phyloP scores from a whole-genome alignment of 2,329 filamentous ascomycete genomes.

The Sporothrix protearum region DNA sequence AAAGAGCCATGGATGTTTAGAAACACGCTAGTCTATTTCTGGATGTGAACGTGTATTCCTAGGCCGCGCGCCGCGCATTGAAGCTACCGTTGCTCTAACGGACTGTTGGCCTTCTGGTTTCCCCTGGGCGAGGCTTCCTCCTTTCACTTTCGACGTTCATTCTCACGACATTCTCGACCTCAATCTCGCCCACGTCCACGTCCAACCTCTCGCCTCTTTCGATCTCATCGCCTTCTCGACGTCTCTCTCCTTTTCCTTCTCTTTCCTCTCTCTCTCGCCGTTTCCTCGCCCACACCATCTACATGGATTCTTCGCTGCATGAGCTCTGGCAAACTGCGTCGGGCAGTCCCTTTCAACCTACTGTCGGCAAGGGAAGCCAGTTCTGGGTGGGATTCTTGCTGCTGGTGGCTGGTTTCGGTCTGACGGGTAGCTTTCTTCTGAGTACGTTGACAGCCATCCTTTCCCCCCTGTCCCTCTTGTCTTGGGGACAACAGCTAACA shows the following conservation, averaged over 20 bases:
- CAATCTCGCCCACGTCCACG: not conserved
- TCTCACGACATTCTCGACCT: not conserved
- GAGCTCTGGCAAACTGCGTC: slow-evolving; percentile 92
- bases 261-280: not conserved
- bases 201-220: not conserved
- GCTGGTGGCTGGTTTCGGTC: slow-evolving; percentile 65
- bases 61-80: slow-evolving; percentile 18
- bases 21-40: not conserved
- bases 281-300: slow-evolving; percentile 29
- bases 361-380: slow-evolving; percentile 76
- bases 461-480: not conserved
- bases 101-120: not conserved
- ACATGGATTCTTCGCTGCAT: slow-evolving; percentile 77
- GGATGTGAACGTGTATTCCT: slow-evolving; percentile 15
- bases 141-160: not conserved
- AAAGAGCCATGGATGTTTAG: not conserved
- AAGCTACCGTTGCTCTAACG: slow-evolving; percentile 23
- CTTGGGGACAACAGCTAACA: slow-evolving; percentile 26
- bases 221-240: not conserved
- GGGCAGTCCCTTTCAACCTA: slow-evolving; percentile 76
- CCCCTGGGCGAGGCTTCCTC: slow-evolving; percentile 18
- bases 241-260: not conserved
- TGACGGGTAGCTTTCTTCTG: slow-evolving; percentile 78
- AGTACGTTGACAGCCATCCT: slow-evolving; percentile 54
- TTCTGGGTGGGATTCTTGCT: slow-evolving; percentile 77